A percentile compares a stretch with the other conserved stretches of the same genome.
Evolutionary conservation across 2,329 filamentous ascomycete genomes (phyloP).

Genomic region (Xenosphaeropsis pyriputrescens): DNA sequence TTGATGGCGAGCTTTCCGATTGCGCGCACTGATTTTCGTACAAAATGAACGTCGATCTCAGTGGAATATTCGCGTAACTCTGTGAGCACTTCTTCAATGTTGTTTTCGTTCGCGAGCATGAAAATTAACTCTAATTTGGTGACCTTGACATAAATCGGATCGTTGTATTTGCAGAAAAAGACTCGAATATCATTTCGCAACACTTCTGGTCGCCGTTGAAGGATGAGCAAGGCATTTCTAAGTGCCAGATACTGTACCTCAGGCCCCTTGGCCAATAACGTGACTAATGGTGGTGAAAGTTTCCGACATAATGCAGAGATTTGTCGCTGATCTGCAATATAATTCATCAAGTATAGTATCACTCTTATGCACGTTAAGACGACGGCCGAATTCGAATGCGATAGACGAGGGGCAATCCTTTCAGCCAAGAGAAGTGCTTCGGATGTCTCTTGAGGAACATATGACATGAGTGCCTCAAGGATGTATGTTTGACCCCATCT

Average conservation of each 20-base stretch:
- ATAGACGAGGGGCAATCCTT: slow-evolving; percentile 85
- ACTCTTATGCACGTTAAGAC: slow-evolving; percentile 94
- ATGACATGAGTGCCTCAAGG: slow-evolving; percentile 92
- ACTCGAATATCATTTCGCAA: slow-evolving; percentile 93
- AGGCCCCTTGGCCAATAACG: slow-evolving; percentile 84
- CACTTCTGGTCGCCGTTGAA: slow-evolving; percentile 86
- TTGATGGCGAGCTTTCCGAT: slow-evolving; percentile 98
- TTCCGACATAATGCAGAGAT: slow-evolving; percentile 80
- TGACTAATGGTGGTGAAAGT: slow-evolving; percentile 87
- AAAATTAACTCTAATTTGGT: slow-evolving; percentile 98
- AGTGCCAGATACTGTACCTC: slow-evolving; percentile 97
- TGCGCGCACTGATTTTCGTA: slow-evolving; percentile 90
- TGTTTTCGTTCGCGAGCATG: slow-evolving; percentile 91
- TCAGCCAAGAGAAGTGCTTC: slow-evolving; percentile 87
- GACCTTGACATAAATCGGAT: slow-evolving; percentile 98
- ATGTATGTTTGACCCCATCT: slow-evolving; percentile 99
- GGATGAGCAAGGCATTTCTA: slow-evolving; percentile 81
- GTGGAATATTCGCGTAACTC: slow-evolving; percentile 94
- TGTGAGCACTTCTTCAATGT: slow-evolving; percentile 88
- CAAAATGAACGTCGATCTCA: slow-evolving; percentile 97
- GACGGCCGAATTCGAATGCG: slow-evolving; percentile 92
- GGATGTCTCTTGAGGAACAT: slow-evolving; percentile 79
- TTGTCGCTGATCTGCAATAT: slow-evolving; percentile 84
- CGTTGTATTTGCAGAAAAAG: slow-evolving; percentile 99
- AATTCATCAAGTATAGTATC: slow-evolving; percentile 96